phyloP scores from a whole-genome alignment of 176 grass and related monocot genomes.

The Juncus effusus region DNA sequence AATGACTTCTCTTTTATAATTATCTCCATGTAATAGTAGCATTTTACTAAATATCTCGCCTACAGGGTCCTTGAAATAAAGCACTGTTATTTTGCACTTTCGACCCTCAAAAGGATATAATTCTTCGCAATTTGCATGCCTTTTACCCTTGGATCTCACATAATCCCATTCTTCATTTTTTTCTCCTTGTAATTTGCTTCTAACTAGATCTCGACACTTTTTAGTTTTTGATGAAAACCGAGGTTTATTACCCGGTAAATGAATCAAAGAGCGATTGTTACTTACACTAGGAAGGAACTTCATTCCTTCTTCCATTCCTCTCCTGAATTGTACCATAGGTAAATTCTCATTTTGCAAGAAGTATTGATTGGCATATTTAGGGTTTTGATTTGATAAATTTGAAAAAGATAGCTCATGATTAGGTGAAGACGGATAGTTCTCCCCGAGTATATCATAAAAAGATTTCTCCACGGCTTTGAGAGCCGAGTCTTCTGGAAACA shows the following conservation, averaged over 20 bases:
- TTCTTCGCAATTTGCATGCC: neutral
- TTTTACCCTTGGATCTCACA: neutral
- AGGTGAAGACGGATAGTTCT: constrained; percentile 22
- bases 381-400: neutral
- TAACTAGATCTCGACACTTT: neutral
- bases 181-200: neutral
- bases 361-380: neutral
- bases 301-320: constrained; percentile 1
- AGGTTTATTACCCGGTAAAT: neutral
- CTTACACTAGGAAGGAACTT: constrained; percentile 10
- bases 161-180: too few relatives aligned
- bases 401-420: neutral
- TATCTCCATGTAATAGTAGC: constrained; percentile 29
- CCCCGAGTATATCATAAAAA: constrained; percentile 31
- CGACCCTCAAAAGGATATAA: constrained; percentile 11
- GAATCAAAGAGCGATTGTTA: constrained; percentile 11
- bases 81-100: constrained; percentile 2
- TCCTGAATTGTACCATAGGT: constrained; percentile 28
- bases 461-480: constrained; percentile 23
- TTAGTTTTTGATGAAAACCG: too few relatives aligned
- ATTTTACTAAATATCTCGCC: constrained; percentile 25
- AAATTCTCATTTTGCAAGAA: neutral
- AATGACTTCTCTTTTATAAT: constrained; percentile 6
- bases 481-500: constrained; percentile 1
- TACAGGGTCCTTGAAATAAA: constrained; percentile 6